A percentile compares a stretch with the other conserved stretches of the same genome.
Conservation (phyloP, 2,329 filamentous ascomycete species). For the Elsinoe batatas region DNA sequence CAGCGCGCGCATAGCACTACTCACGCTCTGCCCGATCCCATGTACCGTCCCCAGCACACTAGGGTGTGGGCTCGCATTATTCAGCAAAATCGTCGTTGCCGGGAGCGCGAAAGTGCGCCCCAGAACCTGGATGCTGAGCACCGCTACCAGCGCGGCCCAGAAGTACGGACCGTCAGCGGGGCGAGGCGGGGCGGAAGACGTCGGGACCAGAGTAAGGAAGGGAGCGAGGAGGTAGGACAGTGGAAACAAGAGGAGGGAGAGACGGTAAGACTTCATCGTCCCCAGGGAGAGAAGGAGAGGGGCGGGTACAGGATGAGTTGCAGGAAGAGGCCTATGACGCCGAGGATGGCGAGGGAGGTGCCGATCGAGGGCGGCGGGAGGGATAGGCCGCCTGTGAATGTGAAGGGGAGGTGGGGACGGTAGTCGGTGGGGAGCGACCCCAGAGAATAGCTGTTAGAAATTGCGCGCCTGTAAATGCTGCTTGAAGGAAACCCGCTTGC, state of each 20-base stretch:
- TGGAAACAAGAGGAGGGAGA: constrained; percentile 36
- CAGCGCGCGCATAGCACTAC: constrained; percentile 44
- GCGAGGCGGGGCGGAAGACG: constrained; percentile 28
- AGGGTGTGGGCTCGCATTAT: constrained; percentile 50
- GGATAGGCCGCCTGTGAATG: constrained; percentile 41
- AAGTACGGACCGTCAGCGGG: constrained; percentile 32
- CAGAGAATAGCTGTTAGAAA: constrained; percentile 75
- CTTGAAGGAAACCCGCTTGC: constrained; percentile 68
- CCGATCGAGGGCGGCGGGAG: constrained; percentile 40
- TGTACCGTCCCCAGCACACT: constrained; percentile 49
- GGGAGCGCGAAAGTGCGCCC: constrained; percentile 46
- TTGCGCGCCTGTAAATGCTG: constrained; percentile 71
- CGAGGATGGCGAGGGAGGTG: constrained; percentile 38
- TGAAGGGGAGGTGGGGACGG: constrained; percentile 31
- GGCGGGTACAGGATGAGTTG: constrained; percentile 39
- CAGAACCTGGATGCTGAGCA: constrained; percentile 36
- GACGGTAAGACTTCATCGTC: constrained; percentile 32
- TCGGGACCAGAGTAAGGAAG: constrained; percentile 35
- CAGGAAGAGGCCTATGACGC: constrained; percentile 37
- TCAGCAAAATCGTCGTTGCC: constrained; percentile 49
- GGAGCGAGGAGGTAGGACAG: constrained; percentile 35
- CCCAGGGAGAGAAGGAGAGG: constrained; percentile 33
- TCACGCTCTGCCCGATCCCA: constrained; percentile 48
- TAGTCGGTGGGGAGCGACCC: constrained; percentile 48
- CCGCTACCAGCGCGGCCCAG: constrained; percentile 34